Conservation (phyloP, 2,329 filamentous ascomycete species). For the Tolypocladium ophioglossoides region DNA sequence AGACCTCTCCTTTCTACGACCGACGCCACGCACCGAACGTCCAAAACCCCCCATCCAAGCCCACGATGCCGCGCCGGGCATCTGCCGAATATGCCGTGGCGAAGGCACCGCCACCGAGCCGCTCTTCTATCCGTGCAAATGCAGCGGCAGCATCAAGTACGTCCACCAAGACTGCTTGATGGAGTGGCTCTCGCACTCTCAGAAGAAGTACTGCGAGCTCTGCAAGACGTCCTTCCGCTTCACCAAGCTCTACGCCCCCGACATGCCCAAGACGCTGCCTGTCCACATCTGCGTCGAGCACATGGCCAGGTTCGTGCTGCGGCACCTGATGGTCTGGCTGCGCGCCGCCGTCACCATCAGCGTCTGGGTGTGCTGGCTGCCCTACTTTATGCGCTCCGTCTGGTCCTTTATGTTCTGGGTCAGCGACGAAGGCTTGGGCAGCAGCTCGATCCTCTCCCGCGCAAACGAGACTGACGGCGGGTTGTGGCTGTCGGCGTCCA, state of each 20-base stretch:
- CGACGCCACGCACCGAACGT: constrained; percentile 9
- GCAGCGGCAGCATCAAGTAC: constrained; percentile 96
- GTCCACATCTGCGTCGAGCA: constrained; percentile 71
- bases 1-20: neutral
- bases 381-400: constrained; percentile 80
- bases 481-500: constrained; percentile 19
- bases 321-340: constrained; percentile 66
- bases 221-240: constrained; percentile 98
- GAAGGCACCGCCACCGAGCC: constrained; percentile 76
- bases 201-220: constrained; percentile 98
- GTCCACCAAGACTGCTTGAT: constrained; percentile 97
- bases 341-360: constrained; percentile 67
- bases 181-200: constrained; percentile 97
- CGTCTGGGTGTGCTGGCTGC: constrained; percentile 83
- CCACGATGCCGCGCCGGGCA: constrained; percentile 46
- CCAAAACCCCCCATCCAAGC: constrained; percentile 8
- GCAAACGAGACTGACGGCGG: constrained; percentile 12
- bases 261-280: constrained; percentile 83
- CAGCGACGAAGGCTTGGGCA: constrained; percentile 60
- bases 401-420: constrained; percentile 96
- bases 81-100: constrained; percentile 93
- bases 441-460: constrained; percentile 16
- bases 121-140: constrained; percentile 96
- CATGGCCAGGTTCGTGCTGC: constrained; percentile 60
- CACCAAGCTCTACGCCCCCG: constrained; percentile 90